A percentile compares a stretch with the other conserved stretches of the same genome.
Evolutionary conservation across 768 basidiomycete species (phyloP).

Genomic region (Phanerodontia chrysosporium): DNA sequence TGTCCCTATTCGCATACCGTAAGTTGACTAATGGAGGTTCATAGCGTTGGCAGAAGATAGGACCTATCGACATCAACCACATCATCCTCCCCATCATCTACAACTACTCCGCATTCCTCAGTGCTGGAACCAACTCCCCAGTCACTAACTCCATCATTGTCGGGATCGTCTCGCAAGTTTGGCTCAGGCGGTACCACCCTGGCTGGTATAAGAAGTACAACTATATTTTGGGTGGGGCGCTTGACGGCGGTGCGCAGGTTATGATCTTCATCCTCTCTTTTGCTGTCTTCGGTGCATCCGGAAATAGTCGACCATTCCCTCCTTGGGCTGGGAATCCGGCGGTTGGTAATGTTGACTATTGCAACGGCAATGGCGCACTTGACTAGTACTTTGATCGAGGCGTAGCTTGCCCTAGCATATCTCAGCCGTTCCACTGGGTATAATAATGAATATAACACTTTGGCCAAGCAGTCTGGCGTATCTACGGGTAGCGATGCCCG

Average conservation of each 20-base stretch:
- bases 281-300: conserved; percentile 60
- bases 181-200: conserved; percentile 53
- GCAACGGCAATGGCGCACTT: conserved; percentile 55
- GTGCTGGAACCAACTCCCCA: conserved; percentile 51
- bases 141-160: conserved; percentile 38
- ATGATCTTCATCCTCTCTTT: conserved; percentile 64
- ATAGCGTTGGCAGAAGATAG: conserved; percentile 56
- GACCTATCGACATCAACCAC: conserved; percentile 43
- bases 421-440: no score
- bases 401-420: no score
- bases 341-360: conserved; percentile 51
- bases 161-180: conserved; percentile 44
- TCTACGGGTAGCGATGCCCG: no score
- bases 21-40: neutral
- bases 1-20: neutral
- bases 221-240: conserved; percentile 61
- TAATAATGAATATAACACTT: no score
- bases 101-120: conserved; percentile 38
- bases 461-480: no score
- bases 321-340: conserved; percentile 52
- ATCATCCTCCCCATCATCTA: conserved; percentile 57
- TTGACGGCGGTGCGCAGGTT: conserved; percentile 63
- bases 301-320: conserved; percentile 46
- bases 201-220: conserved; percentile 68
- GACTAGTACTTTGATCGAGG: conserved; percentile 24